Evolutionary conservation across 257 asterid species (phyloP), one percentile per base, ranked within the genome.

Genomic region (Cynanchum wilfordii): DNA sequence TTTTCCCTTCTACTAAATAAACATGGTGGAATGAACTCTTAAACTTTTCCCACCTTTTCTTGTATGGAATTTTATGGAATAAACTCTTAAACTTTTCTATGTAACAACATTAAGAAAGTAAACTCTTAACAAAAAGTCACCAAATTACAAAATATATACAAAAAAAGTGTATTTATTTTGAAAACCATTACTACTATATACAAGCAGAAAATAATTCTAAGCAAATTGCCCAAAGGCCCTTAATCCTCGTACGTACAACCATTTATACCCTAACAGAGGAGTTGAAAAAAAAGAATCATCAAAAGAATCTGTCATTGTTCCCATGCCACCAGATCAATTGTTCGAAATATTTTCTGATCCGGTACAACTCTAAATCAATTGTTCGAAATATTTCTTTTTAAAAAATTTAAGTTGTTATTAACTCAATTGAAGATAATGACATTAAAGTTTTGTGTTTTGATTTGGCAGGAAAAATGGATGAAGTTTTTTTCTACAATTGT

Each of bases 211-310:
- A 73, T 50, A 52, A 27, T 24, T 36, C 5, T 59, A 72, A 74
- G 75, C 72, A 24, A 30, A n/a, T 68, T 56, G 29, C 17, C 30
- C 38, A 40, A 10, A 3, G 54, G n/a, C 3, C 29, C 72, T 92
- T 56, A 81, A 86, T 70, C 79, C 72, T 8, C 90, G 86, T 25
- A 80, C 78, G 66, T 89, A 92, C n/a, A n/a, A n/a, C n/a, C n/a
- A n/a, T n/a, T n/a, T n/a, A n/a, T n/a, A n/a, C n/a, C n/a, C n/a
- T n/a, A n/a, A n/a, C n/a, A n/a, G n/a, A n/a, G n/a, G 77, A 67
- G 81, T 89, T 71, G 79, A 93, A 65, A n/a, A n/a, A n/a, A 78
- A 73, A 29, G 97, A 92, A 81, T 92, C 98, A 12, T 89, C 97
- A 0, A 89, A 81, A 75, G 87, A 86, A 55, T 84, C 86, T 13